A percentile compares a stretch with the other conserved stretches of the same genome.
Evolutionary conservation across 805 yeast species (phyloP).

Genomic region (Kuraishia molischiana): DNA sequence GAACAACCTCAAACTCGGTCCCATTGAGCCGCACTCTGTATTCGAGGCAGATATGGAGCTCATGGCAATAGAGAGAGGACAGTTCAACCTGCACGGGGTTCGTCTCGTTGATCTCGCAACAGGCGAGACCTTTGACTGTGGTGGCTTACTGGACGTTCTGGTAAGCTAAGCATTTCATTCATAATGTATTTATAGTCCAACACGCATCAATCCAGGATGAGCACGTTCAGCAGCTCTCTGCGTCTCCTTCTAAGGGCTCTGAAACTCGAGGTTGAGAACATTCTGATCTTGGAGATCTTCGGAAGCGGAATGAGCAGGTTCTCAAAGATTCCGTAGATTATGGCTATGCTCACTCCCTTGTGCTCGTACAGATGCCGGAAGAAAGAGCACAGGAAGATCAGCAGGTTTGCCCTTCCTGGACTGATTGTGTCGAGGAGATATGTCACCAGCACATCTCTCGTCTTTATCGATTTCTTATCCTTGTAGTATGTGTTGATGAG

Average conservation of each 20-base stretch:
- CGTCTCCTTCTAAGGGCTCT: slow-evolving; percentile 19
- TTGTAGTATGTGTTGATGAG: slow-evolving; percentile 9
- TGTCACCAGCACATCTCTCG: slow-evolving; percentile 15
- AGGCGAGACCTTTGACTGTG: slow-evolving; percentile 66
- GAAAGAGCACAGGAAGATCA: slow-evolving; percentile 29
- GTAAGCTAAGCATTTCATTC: slow-evolving; percentile 24
- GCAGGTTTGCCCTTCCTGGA: slow-evolving; percentile 28
- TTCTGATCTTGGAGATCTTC: slow-evolving; percentile 12
- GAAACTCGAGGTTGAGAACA: slow-evolving; percentile 13
- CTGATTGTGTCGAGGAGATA: slow-evolving; percentile 29
- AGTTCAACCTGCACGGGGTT: slow-evolving; percentile 55
- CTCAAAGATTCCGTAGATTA: slow-evolving; percentile 18
- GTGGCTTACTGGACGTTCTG: slow-evolving; percentile 57
- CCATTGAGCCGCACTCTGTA: slow-evolving; percentile 49
- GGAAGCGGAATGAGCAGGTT: slow-evolving; percentile 20
- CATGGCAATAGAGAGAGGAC: slow-evolving; percentile 56
- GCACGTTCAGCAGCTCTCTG: slow-evolving; percentile 16
- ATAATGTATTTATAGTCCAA: neutral
- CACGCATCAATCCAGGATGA: slow-evolving; percentile 1
- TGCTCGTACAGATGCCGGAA: slow-evolving; percentile 19
- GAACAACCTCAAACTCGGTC: slow-evolving; percentile 58
- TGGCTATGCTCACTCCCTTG: slow-evolving; percentile 12
- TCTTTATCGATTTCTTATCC: slow-evolving; percentile 4
- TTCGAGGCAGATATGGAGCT: slow-evolving; percentile 54
- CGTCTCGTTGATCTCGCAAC: slow-evolving; percentile 49